phyloP scores from a whole-genome alignment of 768 basidiomycete genomes.

The Auricularia auricula-judae region DNA sequence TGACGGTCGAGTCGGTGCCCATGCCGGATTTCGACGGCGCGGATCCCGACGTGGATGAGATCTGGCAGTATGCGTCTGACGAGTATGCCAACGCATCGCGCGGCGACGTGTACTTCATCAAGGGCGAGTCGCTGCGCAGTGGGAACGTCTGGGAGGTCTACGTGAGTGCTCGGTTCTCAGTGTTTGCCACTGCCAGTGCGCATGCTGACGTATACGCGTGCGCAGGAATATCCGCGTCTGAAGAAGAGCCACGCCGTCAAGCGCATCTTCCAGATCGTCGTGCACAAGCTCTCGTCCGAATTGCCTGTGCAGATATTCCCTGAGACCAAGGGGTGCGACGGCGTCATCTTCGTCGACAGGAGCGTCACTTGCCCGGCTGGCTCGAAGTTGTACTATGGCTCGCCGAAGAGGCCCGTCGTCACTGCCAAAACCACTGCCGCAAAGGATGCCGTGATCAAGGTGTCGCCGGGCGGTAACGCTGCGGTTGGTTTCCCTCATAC shows the following conservation, averaged over 20 bases:
- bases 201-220: background rate
- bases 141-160: background rate
- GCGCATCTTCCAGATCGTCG: background rate
- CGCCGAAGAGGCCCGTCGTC: background rate
- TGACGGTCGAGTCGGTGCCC: background rate
- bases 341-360: background rate
- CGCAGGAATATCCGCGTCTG: background rate
- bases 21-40: background rate
- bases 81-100: background rate
- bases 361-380: background rate
- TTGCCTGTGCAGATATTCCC: background rate
- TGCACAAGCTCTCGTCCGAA: background rate
- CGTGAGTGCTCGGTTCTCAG: background rate
- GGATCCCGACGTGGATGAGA: background rate
- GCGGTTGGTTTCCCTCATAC: background rate
- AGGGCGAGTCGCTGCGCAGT: background rate
- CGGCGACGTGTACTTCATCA: background rate
- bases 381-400: background rate
- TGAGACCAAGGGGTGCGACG: background rate
- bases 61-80: background rate
- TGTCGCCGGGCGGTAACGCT: background rate
- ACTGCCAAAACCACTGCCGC: background rate
- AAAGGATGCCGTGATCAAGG: background rate
- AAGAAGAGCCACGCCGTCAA: background rate
- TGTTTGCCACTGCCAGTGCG: background rate